phyloP scores from a whole-genome alignment of 208 protist species.

The Polymyxa betae region DNA sequence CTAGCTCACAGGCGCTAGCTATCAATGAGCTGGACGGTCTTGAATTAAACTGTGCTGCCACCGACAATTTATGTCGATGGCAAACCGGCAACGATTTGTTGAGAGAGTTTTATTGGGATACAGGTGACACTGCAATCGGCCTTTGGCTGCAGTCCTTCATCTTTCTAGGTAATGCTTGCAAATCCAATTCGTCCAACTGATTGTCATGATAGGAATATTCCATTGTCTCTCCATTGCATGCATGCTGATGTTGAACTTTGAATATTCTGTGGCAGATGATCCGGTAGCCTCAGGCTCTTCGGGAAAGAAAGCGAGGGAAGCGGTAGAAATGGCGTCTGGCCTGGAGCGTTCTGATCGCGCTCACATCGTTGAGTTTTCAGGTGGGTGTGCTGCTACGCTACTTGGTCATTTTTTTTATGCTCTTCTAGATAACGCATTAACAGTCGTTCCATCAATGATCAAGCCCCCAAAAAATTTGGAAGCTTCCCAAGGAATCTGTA shows the following conservation, averaged over 20 bases:
- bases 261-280: not conserved
- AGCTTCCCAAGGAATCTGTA: no score
- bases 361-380: no score
- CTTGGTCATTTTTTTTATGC: no score
- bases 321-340: no score
- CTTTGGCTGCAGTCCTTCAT: constrained; percentile 20
- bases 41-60: not conserved
- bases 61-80: constrained; percentile 18
- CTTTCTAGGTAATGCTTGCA: not conserved
- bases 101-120: not conserved
- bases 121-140: not conserved
- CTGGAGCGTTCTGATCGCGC: no score
- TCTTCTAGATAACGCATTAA: no score
- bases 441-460: no score
- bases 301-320: no score
- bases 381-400: no score
- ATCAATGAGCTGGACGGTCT: not conserved
- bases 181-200: not conserved
- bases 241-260: constrained; percentile 38
- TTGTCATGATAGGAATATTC: constrained; percentile 9
- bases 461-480: no score
- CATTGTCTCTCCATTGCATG: not conserved
- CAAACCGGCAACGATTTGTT: not conserved
- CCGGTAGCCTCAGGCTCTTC: not conserved
- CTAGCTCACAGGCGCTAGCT: constrained; percentile 23